Evolutionary conservation across 2,329 filamentous ascomycete genomes (phyloP).

Genomic region (Xylariaceae sp.): DNA sequence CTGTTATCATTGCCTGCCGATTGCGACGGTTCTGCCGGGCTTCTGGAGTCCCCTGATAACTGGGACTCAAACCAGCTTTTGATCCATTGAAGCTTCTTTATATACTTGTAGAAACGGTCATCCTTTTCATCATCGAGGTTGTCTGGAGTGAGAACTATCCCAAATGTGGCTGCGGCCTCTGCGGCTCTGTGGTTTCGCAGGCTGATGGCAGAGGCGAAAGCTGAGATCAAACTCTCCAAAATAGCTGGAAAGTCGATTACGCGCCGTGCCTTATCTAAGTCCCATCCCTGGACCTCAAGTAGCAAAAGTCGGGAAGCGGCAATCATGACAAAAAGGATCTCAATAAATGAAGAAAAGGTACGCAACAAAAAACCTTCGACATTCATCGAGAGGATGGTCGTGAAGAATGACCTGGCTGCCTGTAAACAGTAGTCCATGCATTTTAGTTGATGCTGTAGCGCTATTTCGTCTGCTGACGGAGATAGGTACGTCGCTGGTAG

Average conservation of each 20-base stretch:
- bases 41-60: constrained; percentile 4
- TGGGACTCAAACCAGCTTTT: constrained; percentile 38
- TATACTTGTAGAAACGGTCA: constrained; percentile 23
- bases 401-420: constrained; percentile 40
- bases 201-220: constrained; percentile 5
- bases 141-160: constrained; percentile 20
- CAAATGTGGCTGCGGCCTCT: constrained; percentile 18
- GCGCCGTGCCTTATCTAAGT: constrained; percentile 26
- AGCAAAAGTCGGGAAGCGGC: constrained; percentile 35
- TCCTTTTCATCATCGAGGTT: constrained; percentile 24
- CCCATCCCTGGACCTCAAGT: constrained; percentile 34
- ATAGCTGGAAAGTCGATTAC: constrained; percentile 28
- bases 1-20: not conserved
- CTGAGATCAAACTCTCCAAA: constrained; percentile 24
- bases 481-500: constrained; percentile 42
- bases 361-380: constrained; percentile 31
- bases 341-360: constrained; percentile 29
- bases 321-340: constrained; percentile 35
- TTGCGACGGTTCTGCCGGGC: constrained; percentile 1
- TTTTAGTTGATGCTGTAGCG: constrained; percentile 27
- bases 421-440: constrained; percentile 42
- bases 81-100: constrained; percentile 33
- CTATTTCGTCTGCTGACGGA: constrained; percentile 24
- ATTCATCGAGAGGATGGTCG: constrained; percentile 35
- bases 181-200: constrained; percentile 23